phyloP scores from a whole-genome alignment of 345 rosid genomes.

The Sisymbrium irio region DNA sequence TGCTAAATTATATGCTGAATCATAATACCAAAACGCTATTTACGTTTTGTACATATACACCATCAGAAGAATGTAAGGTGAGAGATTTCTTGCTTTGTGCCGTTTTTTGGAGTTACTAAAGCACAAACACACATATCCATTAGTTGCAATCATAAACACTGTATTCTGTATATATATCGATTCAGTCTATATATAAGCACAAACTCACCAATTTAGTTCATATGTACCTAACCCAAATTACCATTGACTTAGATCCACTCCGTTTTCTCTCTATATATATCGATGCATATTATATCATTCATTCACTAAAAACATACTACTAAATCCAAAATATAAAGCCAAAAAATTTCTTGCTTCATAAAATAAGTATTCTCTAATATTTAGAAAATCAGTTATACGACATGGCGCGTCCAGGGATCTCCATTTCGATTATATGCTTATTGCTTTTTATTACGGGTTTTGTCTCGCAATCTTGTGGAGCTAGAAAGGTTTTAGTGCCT shows the following conservation, averaged over 20 bases:
- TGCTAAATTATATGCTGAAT: not conserved
- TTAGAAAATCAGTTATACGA: not conserved
- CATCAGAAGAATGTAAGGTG: not conserved
- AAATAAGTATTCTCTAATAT: not conserved
- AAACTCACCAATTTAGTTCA: constrained; percentile 25
- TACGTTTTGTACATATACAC: not conserved
- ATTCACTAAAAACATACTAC: constrained; percentile 13
- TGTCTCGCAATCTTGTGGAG: constrained; percentile 22
- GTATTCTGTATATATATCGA: not conserved
- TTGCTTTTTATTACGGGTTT: constrained; percentile 8
- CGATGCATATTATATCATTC: constrained; percentile 8
- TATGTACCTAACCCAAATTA: constrained; percentile 35
- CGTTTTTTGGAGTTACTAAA: constrained; percentile 10
- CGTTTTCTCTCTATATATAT: constrained; percentile 21
- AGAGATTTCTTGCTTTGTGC: not conserved
- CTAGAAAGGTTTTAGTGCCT: constrained; percentile 23
- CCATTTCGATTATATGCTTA: constrained; percentile 7
- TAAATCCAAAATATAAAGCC: not conserved
- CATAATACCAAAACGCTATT: not conserved
- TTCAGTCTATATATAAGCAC: too few species aligned
- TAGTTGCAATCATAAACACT: constrained; percentile 10
- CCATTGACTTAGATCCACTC: constrained; percentile 9
- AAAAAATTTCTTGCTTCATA: not conserved
- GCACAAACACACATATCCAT: not conserved
- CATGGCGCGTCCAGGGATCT: constrained; percentile 28